phyloP scores from a whole-genome alignment of 1,284 basidiomycete genomes.

The Tranzscheliella williamsii region DNA sequence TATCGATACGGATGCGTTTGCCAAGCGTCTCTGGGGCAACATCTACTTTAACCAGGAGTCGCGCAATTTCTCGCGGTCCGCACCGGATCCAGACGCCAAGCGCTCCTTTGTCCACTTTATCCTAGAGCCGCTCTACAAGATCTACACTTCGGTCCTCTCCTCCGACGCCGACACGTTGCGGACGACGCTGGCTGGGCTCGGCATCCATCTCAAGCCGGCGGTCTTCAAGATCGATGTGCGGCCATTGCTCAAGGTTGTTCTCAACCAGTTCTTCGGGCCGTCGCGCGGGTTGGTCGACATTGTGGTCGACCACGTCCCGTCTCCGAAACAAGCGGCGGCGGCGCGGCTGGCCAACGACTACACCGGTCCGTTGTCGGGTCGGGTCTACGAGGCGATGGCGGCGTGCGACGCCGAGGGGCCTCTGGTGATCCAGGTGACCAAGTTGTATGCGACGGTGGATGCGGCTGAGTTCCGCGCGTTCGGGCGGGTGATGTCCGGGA shows the following conservation, averaged over 20 bases:
- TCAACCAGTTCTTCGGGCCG: slow-evolving; percentile 90
- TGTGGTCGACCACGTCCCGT: slow-evolving; percentile 85
- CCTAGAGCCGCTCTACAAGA: slow-evolving; percentile 93
- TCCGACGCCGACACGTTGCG: slow-evolving; percentile 83
- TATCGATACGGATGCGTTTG: slow-evolving; percentile 67
- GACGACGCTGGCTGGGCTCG: slow-evolving; percentile 76
- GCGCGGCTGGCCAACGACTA: slow-evolving; percentile 68
- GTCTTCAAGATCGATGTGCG: slow-evolving; percentile 98
- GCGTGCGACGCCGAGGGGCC: slow-evolving; percentile 81
- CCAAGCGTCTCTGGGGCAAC: slow-evolving; percentile 94
- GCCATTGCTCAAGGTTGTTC: slow-evolving; percentile 86
- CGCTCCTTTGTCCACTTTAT: slow-evolving; percentile 96
- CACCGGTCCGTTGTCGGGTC: slow-evolving; percentile 32
- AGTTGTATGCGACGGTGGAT: slow-evolving; percentile 92
- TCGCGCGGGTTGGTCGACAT: slow-evolving; percentile 87
- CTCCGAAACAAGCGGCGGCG: slow-evolving; percentile 72
- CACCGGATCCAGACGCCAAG: slow-evolving; percentile 76
- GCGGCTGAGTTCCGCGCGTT: slow-evolving; percentile 94
- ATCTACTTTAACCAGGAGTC: slow-evolving; percentile 84
- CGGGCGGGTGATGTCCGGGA: slow-evolving; percentile 91
- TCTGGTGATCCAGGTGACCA: slow-evolving; percentile 87
- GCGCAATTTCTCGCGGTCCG: slow-evolving; percentile 86
- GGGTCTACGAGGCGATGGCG: slow-evolving; percentile 73
- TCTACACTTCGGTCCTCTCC: slow-evolving; percentile 89
- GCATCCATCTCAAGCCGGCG: slow-evolving; percentile 85